phyloP scores from a whole-genome alignment of 768 basidiomycete genomes.

The Auriculariales sp. region DNA sequence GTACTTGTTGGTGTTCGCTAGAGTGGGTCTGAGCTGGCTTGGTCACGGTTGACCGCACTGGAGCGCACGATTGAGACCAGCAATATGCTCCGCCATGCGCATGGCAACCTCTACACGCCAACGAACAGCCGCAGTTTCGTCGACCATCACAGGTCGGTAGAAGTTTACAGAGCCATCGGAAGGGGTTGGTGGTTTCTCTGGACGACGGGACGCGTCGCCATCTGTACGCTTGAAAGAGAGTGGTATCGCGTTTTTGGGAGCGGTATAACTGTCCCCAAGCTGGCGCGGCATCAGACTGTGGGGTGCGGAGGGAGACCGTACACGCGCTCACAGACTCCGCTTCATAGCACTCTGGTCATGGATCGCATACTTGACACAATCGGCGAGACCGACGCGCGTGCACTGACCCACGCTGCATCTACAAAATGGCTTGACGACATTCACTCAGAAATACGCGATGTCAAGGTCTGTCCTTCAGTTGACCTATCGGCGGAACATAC shows the following conservation, averaged over 20 bases:
- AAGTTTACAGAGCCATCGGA: slow-evolving; percentile 60
- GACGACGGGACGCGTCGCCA: slow-evolving; percentile 37
- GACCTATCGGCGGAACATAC: neutral
- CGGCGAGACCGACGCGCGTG: neutral
- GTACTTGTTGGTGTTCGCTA: slow-evolving; percentile 23
- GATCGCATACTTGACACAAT: neutral
- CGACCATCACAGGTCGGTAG: slow-evolving; percentile 39
- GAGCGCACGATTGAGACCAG: slow-evolving; percentile 8
- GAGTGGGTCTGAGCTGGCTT: neutral
- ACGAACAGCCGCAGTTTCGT: slow-evolving; percentile 35
- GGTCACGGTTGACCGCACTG: slow-evolving; percentile 25
- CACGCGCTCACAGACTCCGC: no score
- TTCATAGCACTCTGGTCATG: neutral
- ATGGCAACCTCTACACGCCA: slow-evolving; percentile 39
- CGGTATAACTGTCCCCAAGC: neutral
- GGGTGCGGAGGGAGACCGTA: no score
- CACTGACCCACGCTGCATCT: neutral
- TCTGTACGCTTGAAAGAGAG: slow-evolving; percentile 51
- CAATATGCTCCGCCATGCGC: slow-evolving; percentile 35
- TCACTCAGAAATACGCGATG: neutral
- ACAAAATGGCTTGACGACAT: neutral
- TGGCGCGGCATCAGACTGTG: no score
- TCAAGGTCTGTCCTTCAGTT: neutral
- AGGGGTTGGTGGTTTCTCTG: slow-evolving; percentile 37
- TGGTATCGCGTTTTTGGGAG: neutral